Conservation (phyloP, 176 grass and related monocot genomes). For the Canna indica region DNA sequence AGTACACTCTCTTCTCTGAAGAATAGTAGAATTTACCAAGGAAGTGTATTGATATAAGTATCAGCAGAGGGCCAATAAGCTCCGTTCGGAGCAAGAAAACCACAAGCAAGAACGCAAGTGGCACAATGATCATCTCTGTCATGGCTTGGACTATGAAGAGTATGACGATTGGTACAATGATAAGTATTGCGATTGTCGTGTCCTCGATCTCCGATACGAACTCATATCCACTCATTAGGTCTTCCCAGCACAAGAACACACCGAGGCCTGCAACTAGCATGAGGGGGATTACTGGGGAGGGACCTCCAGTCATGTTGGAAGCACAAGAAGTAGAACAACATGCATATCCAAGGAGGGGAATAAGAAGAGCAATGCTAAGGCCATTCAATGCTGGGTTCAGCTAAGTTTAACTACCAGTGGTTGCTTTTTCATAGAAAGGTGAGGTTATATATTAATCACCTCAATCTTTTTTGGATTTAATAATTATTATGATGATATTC, state of each 20-base stretch:
- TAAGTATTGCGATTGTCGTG: slow-evolving; percentile 15
- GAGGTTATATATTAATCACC: background rate
- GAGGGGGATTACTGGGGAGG: slow-evolving; percentile 68
- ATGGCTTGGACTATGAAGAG: slow-evolving; percentile 24
- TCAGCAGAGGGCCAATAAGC: slow-evolving; percentile 24
- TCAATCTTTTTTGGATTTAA: background rate
- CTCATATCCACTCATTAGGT: slow-evolving; percentile 37
- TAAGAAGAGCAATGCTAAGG: background rate
- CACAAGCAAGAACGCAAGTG: slow-evolving; percentile 30
- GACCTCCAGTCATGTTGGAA: slow-evolving; percentile 22
- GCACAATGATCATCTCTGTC: slow-evolving; percentile 51
- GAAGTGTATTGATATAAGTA: slow-evolving; percentile 37
- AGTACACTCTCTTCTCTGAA: slow-evolving; percentile 10
- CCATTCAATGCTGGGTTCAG: background rate
- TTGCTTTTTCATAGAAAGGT: background rate
- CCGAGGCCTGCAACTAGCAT: slow-evolving; percentile 46
- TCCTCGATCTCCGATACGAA: slow-evolving; percentile 28
- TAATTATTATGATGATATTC: too few relatives aligned
- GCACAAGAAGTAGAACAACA: background rate
- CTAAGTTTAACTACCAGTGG: background rate
- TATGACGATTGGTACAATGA: slow-evolving; percentile 15
- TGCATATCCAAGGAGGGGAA: background rate
- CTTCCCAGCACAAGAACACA: slow-evolving; percentile 50
- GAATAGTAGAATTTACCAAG: slow-evolving; percentile 43
- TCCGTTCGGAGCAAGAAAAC: slow-evolving; percentile 47